Evolutionary conservation across 2,329 filamentous ascomycete species (phyloP), one percentile per base, ranked within the genome.

Genomic region (Myrmaecium sp.): DNA sequence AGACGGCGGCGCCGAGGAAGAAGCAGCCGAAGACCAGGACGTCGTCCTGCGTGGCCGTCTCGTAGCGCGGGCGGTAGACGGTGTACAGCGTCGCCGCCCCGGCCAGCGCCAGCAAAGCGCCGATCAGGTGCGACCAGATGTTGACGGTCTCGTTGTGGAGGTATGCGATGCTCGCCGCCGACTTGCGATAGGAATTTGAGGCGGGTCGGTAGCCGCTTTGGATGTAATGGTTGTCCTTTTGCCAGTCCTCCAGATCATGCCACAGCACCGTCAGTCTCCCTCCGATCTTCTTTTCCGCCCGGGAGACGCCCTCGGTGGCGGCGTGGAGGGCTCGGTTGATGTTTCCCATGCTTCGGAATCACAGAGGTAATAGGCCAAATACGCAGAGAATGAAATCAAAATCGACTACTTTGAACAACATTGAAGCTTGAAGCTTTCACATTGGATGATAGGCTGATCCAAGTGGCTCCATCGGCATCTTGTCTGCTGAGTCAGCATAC

Each of bases 81-180:
- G 10, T 14, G 29, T 48, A 52, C 2, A 51, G 27, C 5, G 37
- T 17, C 6, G 32, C 15, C 4, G 36, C 37, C 0, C 37, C 28
- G 1, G 44, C 5, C 13, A 47, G 25, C 10, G 44, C 41, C 8
- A 41, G 21, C 0, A 47, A 6, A 5, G 46, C 38, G 20, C 48
- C 50, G 14, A 53, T 26, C 8, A 80, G 58, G 46, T 81, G 75
- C 3, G 69, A 64, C 47, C 74, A 79, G 40, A 80, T 78, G 47
- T 81, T 81, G 25, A 80, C 66, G 5, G 66, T 66, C 44, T 74
- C 68, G 44, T 74, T 78, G 52, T 80, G 72, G 9, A 78, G 41
- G 46, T 76, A 71, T 27, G 57, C 49, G 10, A 79, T 53, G 18
- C 64, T 71, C 20, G 60, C 51, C 31, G 68, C 58, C 12, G 69